These are phyloP conservation scores for Mortierella sp. DNA, from an alignment of 371 early-diverging fungal genomes.

Conservation along the genomic window DNA sequence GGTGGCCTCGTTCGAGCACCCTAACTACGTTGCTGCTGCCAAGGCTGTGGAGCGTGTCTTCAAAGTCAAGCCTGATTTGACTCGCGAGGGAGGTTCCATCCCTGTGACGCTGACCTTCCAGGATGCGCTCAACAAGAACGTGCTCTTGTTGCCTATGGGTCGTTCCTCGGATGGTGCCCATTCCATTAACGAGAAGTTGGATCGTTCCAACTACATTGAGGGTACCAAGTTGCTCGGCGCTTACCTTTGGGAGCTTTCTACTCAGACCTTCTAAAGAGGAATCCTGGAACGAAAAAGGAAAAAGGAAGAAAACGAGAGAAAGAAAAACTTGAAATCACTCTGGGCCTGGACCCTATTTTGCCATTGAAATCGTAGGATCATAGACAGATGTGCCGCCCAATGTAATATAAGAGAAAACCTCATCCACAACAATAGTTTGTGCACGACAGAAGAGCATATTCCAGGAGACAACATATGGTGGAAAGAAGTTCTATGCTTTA, in stretches of 20 bases:
- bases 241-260: constrained; percentile 89
- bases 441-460: no score
- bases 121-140: constrained; percentile 91
- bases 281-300: no score
- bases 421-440: no score
- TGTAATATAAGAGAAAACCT: no score
- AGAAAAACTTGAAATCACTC: no score
- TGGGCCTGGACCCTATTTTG: no score
- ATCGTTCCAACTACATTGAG: constrained; percentile 90
- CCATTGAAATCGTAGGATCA: no score
- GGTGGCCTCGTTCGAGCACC: constrained; percentile 91
- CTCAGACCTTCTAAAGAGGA: constrained; percentile 34
- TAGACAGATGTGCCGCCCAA: no score
- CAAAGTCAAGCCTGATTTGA: constrained; percentile 92
- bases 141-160: constrained; percentile 94
- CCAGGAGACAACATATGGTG: no score
- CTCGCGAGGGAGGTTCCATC: constrained; percentile 97
- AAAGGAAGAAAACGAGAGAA: no score
- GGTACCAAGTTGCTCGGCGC: constrained; percentile 94
- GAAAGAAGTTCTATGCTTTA: no score
- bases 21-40: constrained; percentile 93
- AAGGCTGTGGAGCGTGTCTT: constrained; percentile 92
- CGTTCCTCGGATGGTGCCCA: constrained; percentile 88
- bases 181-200: constrained; percentile 97
- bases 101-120: constrained; percentile 98